These are phyloP conservation scores for Dictyostelium discoideum DNA, from an alignment of 78 protist species.

Conservation along the genomic window DNA sequence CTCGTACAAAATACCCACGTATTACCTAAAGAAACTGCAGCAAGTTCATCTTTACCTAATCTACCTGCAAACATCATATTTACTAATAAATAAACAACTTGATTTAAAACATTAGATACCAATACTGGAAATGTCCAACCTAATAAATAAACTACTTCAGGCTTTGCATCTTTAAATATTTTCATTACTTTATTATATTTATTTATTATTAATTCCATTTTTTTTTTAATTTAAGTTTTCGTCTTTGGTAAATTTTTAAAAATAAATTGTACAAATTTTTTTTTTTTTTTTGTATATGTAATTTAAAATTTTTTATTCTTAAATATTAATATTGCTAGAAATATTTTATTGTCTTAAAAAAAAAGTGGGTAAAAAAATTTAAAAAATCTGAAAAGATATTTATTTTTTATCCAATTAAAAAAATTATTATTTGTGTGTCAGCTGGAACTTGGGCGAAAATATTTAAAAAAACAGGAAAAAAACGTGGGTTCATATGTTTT, in stretches of 20 bases:
- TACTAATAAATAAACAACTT: slow-evolving; percentile 58
- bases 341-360: not conserved
- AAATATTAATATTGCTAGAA: no score
- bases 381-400: not conserved
- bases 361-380: not conserved
- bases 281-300: no score
- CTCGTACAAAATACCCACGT: slow-evolving; percentile 39
- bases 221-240: no score
- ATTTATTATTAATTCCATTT: not conserved
- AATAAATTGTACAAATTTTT: no score
- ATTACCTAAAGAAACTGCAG: slow-evolving; percentile 59
- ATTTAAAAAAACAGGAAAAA: not conserved
- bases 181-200: not conserved
- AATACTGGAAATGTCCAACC: slow-evolving; percentile 66
- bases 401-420: not conserved
- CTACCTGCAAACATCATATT: slow-evolving; percentile 58
- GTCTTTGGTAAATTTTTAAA: no score
- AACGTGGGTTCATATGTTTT: not conserved
- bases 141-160: slow-evolving; percentile 33
- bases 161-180: not conserved
- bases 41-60: slow-evolving; percentile 34
- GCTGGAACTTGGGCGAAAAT: not conserved
- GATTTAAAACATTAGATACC: slow-evolving; percentile 30
- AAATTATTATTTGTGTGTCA: not conserved
- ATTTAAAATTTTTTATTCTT: no score